These are phyloP conservation scores for Tuber indicum DNA, from an alignment of 495 filamentous ascomycete genomes.

Conservation along the genomic window DNA sequence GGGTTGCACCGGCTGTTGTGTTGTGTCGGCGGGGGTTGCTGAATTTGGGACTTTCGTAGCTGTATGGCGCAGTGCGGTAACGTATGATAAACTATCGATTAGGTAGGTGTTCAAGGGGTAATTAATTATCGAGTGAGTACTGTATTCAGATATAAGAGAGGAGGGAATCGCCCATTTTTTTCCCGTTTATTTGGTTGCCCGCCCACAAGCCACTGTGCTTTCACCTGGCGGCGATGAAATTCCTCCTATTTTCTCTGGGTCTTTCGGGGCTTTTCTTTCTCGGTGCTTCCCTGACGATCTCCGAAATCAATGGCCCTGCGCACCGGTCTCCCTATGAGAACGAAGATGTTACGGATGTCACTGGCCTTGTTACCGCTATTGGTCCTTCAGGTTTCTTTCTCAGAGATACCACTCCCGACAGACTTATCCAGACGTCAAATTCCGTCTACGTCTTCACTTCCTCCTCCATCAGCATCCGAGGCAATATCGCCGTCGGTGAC, in stretches of 20 bases:
- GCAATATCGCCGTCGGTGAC: constrained; percentile 51
- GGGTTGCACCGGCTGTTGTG: neutral
- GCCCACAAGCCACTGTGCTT: neutral
- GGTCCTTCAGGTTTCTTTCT: constrained; percentile 55
- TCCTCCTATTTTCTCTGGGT: constrained; percentile 17
- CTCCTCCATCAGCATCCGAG: constrained; percentile 42
- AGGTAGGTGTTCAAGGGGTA: neutral
- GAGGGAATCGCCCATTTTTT: neutral
- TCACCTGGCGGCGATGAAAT: constrained; percentile 16
- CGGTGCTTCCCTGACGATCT: constrained; percentile 50
- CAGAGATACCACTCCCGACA: constrained; percentile 49
- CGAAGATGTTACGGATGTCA: constrained; percentile 50
- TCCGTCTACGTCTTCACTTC: constrained; percentile 54
- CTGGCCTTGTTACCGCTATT: constrained; percentile 56
- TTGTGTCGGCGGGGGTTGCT: neutral
- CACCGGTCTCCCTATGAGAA: constrained; percentile 54
- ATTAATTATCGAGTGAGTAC: neutral
- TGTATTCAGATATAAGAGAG: constrained; percentile 15
- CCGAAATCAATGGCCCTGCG: constrained; percentile 56
- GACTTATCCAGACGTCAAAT: constrained; percentile 46
- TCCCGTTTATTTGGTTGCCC: neutral
- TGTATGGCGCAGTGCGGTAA: constrained; percentile 8
- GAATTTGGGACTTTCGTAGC: neutral
- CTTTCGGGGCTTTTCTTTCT: constrained; percentile 14
- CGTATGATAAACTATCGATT: constrained; percentile 6